phyloP scores from a whole-genome alignment of 2,329 filamentous ascomycete species.

The Tolypocladium tundrense region DNA sequence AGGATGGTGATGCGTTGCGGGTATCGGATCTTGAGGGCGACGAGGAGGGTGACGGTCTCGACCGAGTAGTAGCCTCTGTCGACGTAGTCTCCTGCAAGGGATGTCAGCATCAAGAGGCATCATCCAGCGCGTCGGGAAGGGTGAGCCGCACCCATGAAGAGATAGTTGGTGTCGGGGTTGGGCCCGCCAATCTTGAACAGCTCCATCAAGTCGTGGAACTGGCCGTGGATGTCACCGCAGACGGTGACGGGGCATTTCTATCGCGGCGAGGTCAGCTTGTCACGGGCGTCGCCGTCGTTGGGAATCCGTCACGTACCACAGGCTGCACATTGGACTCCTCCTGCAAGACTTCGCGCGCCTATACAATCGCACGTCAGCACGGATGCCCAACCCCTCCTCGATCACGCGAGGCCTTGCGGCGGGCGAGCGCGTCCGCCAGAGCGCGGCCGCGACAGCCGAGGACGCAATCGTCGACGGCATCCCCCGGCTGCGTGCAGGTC shows the following conservation, averaged over 20 bases:
- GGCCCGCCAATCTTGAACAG: slow-evolving; percentile 98
- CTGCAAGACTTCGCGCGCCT: slow-evolving; percentile 94
- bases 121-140: background rate
- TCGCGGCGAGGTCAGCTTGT: background rate
- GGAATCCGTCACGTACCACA: slow-evolving; percentile 55
- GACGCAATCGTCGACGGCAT: background rate
- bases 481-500: background rate
- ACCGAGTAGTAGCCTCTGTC: slow-evolving; percentile 98
- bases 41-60: slow-evolving; percentile 92
- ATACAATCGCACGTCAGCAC: slow-evolving; percentile 9
- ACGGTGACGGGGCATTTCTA: slow-evolving; percentile 98
- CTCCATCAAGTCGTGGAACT: slow-evolving; percentile 99
- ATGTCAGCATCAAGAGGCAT: slow-evolving; percentile 1
- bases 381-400: slow-evolving; percentile 3
- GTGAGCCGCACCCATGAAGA: slow-evolving; percentile 78
- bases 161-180: slow-evolving; percentile 97
- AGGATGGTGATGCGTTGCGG: slow-evolving; percentile 97
- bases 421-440: background rate
- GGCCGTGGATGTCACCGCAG: slow-evolving; percentile 97
- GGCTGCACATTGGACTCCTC: slow-evolving; percentile 98
- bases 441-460: background rate
- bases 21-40: slow-evolving; percentile 96
- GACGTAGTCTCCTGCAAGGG: slow-evolving; percentile 75
- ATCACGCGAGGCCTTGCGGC: slow-evolving; percentile 16
- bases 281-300: background rate